These are phyloP conservation scores for Vachellia pachyceras DNA, from an alignment of 306 rosid species.

Conservation along the genomic window DNA sequence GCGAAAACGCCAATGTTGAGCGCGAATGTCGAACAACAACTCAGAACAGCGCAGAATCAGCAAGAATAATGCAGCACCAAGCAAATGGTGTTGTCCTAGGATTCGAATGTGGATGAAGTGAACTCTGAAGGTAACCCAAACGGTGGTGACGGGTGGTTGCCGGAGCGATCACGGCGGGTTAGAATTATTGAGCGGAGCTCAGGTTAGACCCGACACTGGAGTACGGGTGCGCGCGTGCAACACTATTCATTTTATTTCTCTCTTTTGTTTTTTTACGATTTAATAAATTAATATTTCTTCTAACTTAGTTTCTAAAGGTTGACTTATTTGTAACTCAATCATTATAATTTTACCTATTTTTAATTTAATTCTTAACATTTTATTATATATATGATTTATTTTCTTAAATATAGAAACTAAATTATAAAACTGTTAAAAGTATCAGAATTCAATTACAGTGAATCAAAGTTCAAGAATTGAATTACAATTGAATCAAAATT, in stretches of 20 bases:
- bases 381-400: too few relatives aligned
- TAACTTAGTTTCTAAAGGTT: too few relatives aligned
- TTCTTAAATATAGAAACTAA: too few relatives aligned
- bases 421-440: too few relatives aligned
- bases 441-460: too few relatives aligned
- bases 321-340: too few relatives aligned
- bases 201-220: slow-evolving; percentile 39
- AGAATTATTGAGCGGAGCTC: not conserved
- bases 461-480: too few relatives aligned
- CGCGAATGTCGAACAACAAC: slow-evolving; percentile 2
- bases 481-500: too few relatives aligned
- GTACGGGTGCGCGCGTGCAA: slow-evolving; percentile 14
- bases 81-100: slow-evolving; percentile 21
- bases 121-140: slow-evolving; percentile 8
- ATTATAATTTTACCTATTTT: too few relatives aligned
- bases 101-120: slow-evolving; percentile 15
- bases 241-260: not conserved
- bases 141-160: not conserved
- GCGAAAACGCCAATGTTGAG: slow-evolving; percentile 15
- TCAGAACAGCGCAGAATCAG: not conserved
- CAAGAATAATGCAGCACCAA: not conserved
- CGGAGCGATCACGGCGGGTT: slow-evolving; percentile 22
- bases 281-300: not conserved
- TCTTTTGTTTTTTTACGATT: not conserved
- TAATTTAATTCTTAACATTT: too few relatives aligned